Percentiles rank a stretch among this genome's conserved stretches.
phyloP scores from a whole-genome alignment of 768 basidiomycete genomes.

The Lentinula aciculospora region DNA sequence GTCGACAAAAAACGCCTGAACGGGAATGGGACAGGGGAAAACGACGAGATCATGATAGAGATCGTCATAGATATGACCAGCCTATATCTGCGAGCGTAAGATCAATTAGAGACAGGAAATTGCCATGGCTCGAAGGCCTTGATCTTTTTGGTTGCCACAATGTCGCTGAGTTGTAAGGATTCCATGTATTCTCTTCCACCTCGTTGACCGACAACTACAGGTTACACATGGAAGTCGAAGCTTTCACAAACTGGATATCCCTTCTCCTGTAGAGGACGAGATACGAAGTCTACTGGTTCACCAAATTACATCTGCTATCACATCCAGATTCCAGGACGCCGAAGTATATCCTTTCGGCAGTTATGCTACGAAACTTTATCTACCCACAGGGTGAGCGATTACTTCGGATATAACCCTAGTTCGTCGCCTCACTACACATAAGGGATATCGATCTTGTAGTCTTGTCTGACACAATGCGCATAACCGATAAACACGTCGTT shows the following conservation, averaged over 20 bases:
- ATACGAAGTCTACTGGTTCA: constrained; percentile 68
- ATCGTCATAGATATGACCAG: constrained; percentile 7
- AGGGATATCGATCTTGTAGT: constrained; percentile 97
- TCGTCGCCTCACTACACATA: constrained; percentile 13
- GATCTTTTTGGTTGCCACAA: constrained; percentile 73
- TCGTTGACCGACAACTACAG: constrained; percentile 30
- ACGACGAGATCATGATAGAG: constrained; percentile 19
- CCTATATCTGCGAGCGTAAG: constrained; percentile 1
- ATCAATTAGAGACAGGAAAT: constrained; percentile 1
- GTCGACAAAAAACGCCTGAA: constrained; percentile 11
- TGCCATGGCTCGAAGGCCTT: constrained; percentile 65
- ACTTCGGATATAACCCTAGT: neutral
- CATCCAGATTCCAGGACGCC: constrained; percentile 70
- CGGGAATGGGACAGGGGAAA: constrained; percentile 32
- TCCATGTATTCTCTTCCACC: neutral
- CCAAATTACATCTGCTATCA: constrained; percentile 63
- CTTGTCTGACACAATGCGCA: constrained; percentile 70
- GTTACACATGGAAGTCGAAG: constrained; percentile 80
- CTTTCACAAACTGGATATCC: constrained; percentile 84
- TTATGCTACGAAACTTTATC: constrained; percentile 88
- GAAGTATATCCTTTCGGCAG: constrained; percentile 85
- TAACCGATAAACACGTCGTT: constrained; percentile 59
- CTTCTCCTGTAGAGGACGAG: constrained; percentile 81
- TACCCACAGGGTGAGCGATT: constrained; percentile 77
- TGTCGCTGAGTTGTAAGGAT: constrained; percentile 77